A percentile compares a stretch with the other conserved stretches of the same genome.
Conservation (phyloP, 106 monocot species). For the Vanilla planifolia region DNA sequence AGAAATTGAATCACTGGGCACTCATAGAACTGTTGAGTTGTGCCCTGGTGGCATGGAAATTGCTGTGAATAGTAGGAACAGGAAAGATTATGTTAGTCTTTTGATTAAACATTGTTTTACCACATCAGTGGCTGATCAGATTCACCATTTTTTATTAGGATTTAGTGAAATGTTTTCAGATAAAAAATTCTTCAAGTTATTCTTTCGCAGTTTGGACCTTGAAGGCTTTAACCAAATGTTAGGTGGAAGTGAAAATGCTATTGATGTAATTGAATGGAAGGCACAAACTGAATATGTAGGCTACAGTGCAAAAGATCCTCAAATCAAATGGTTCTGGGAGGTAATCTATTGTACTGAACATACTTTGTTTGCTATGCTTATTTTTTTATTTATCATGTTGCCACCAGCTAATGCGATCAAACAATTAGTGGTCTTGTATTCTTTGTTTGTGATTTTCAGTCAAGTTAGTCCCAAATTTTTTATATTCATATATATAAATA, state of each 20-base stretch:
- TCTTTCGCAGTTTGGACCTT: slow-evolving; percentile 42
- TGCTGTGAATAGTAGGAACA: slow-evolving; percentile 58
- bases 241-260: slow-evolving; percentile 39
- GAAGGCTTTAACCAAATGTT: slow-evolving; percentile 61
- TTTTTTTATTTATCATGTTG: too few species aligned
- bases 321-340: slow-evolving; percentile 75
- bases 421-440: too few species aligned
- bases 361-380: too few species aligned
- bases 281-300: slow-evolving; percentile 59
- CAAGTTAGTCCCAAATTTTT: too few species aligned
- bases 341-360: too few species aligned
- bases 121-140: slow-evolving; percentile 41
- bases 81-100: slow-evolving; percentile 41
- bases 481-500: too few species aligned
- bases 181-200: slow-evolving; percentile 9
- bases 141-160: slow-evolving; percentile 36
- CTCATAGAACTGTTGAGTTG: slow-evolving; percentile 42
- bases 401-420: too few species aligned
- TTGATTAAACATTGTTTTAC: slow-evolving; percentile 47
- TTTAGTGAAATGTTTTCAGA: slow-evolving; percentile 54
- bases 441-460: too few species aligned
- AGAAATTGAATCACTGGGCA: slow-evolving; percentile 49
- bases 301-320: slow-evolving; percentile 35
- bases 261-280: slow-evolving; percentile 54
- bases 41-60: slow-evolving; percentile 68